Conservation (phyloP, 805 yeast species). For the Phaffomyces opuntiae region DNA sequence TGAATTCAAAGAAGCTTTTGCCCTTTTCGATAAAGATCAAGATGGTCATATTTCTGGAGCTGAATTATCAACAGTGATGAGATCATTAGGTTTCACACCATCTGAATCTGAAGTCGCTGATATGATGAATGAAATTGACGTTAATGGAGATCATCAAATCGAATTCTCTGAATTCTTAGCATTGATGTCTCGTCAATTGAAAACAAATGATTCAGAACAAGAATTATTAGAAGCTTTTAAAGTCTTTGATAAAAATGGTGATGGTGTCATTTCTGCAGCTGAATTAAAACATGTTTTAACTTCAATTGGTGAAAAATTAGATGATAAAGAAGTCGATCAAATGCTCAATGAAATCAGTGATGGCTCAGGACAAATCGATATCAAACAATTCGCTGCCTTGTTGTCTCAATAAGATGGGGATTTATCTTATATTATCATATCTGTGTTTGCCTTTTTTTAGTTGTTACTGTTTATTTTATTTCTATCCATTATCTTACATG, state of each 20-base stretch:
- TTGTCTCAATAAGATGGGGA: conserved; percentile 54
- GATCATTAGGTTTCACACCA: conserved; percentile 97
- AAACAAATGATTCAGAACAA: conserved; percentile 95
- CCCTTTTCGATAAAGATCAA: conserved; percentile 92
- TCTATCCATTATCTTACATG: background rate
- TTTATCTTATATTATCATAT: too few relatives aligned
- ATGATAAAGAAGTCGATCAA: conserved; percentile 95
- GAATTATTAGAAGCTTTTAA: conserved; percentile 97
- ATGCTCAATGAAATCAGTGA: conserved; percentile 95
- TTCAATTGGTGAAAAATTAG: conserved; percentile 92
- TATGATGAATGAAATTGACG: conserved; percentile 95
- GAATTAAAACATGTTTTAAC: conserved; percentile 96
- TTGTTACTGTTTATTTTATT: background rate
- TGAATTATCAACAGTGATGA: conserved; percentile 97
- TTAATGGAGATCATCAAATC: conserved; percentile 86
- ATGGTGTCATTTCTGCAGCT: conserved; percentile 93
- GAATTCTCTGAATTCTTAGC: conserved; percentile 80
- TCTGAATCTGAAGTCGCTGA: conserved; percentile 94
- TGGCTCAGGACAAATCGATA: conserved; percentile 96
- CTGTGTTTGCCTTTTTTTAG: background rate
- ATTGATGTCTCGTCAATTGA: conserved; percentile 78
- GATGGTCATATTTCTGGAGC: conserved; percentile 95
- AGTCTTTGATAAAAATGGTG: conserved; percentile 92
- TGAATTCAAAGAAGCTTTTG: conserved; percentile 96
- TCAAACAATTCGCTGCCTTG: conserved; percentile 91